Evolutionary conservation across 2,329 filamentous ascomycete species (phyloP), one percentile per base, ranked within the genome.

Genomic region (Microcyclospora tardicrescens): DNA sequence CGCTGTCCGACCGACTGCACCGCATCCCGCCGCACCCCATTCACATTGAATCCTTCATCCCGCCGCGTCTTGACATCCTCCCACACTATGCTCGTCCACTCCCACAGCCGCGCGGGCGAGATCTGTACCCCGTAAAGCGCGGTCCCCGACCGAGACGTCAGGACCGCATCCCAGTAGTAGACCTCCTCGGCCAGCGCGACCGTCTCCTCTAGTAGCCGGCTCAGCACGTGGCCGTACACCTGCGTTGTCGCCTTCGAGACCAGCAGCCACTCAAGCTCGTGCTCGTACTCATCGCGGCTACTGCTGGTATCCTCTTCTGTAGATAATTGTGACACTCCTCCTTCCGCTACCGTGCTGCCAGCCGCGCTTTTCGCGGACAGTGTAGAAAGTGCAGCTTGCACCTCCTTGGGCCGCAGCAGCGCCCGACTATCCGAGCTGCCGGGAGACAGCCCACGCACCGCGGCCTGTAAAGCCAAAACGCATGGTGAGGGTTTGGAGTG

Each of bases 141-240:
- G 47, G 83, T 87, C 53, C 81, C 84, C 35, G 76, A 71, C 49
- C 84, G 80, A 1, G 84, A 93, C 9, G 76, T 75, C 24, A 94
- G 64, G 2, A 95, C 73, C 48, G 91, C 82, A 54, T 94, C 84
- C 91, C 91, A 98, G 59, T 96, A 96, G 77, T 81, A 87, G 16
- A 94, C 79, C 50, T 94, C 86, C 47, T 94, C 79, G 51, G 78
- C 83, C 13, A 98, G 62, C 0, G 81, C 80, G 10, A 89, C 77
- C 10, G 86, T 93, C 51, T 91, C 81, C 39, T 89, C 81, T 10
- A 95, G 63, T 3, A 96, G 70, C 0, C 75, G 77, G 49, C 79
- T 78, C 49, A 95, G 66, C 31, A 93, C 72, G 35, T 84, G 65
- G 3, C 89, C 89, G 54, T 94, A 93, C 1, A 81, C 79, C 55